Conservation (phyloP, 768 basidiomycete genomes). For the Trametes gibbosa region DNA sequence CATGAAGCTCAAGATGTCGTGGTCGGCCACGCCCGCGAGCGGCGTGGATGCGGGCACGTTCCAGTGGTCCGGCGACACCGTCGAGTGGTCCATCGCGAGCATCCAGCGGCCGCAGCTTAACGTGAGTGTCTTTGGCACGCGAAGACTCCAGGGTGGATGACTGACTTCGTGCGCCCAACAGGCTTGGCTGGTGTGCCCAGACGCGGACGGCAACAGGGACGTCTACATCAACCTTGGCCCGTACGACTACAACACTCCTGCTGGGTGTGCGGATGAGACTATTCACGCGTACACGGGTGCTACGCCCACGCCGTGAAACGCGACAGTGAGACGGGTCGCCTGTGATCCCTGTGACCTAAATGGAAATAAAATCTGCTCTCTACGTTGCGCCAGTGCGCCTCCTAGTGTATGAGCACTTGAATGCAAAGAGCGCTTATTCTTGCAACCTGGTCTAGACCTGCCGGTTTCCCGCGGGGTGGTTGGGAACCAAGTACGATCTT, state of each 20-base stretch:
- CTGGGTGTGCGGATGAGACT: slow-evolving; percentile 59
- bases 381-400: neutral
- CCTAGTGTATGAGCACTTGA: too few relatives aligned
- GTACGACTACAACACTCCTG: slow-evolving; percentile 53
- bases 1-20: slow-evolving; percentile 47
- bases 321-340: neutral
- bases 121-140: slow-evolving; percentile 31
- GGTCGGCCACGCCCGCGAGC: slow-evolving; percentile 46
- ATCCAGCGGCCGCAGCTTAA: slow-evolving; percentile 52
- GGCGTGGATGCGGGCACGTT: slow-evolving; percentile 45
- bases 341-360: too few relatives aligned
- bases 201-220: slow-evolving; percentile 40
- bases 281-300: slow-evolving; percentile 60
- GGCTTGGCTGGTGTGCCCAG: slow-evolving; percentile 61
- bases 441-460: too few relatives aligned
- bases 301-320: slow-evolving; percentile 35
- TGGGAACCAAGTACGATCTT: too few relatives aligned
- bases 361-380: too few relatives aligned
- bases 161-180: neutral
- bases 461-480: too few relatives aligned
- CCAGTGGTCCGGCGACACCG: slow-evolving; percentile 54
- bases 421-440: too few relatives aligned
- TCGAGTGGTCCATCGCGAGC: slow-evolving; percentile 53
- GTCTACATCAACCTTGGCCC: slow-evolving; percentile 55
- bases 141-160: neutral